Conservation (phyloP, 164 flowering plant species). For the Cinnamomum chago region DNA sequence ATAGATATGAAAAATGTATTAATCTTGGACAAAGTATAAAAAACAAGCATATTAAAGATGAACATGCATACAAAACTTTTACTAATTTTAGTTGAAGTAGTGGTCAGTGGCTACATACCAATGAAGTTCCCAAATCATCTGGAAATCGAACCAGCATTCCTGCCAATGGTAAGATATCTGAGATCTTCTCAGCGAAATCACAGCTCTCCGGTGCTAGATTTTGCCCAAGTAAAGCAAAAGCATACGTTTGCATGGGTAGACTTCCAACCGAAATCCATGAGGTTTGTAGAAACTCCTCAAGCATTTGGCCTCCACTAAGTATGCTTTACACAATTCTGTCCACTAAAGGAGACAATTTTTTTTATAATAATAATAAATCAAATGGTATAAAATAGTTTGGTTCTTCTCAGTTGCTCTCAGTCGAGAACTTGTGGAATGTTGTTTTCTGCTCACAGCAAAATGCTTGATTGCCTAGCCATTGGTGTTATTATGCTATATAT, state of each 20-base stretch:
- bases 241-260: slow-evolving; percentile 5
- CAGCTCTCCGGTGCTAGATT: slow-evolving; percentile 8
- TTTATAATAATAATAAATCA: no score
- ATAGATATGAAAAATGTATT: no score
- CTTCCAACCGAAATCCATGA: slow-evolving; percentile 48
- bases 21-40: no score
- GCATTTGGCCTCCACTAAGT: slow-evolving; percentile 44
- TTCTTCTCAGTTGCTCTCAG: no score
- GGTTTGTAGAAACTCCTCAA: slow-evolving; percentile 38
- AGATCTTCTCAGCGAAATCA: not conserved
- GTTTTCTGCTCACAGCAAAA: no score
- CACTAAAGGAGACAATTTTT: slow-evolving; percentile 38
- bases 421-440: no score
- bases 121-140: slow-evolving; percentile 34
- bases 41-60: no score
- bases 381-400: no score
- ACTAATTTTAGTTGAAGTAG: no score
- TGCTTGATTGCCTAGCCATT: no score
- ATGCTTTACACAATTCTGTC: slow-evolving; percentile 37
- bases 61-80: no score
- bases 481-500: no score
- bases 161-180: slow-evolving; percentile 11
- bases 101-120: slow-evolving; percentile 13
- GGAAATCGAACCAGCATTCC: slow-evolving; percentile 30
- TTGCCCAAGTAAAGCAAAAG: slow-evolving; percentile 17